Base-by-base conservation (phyloP, 2,329 filamentous ascomycete species). In the Pseudogymnoascus sp. region DNA sequence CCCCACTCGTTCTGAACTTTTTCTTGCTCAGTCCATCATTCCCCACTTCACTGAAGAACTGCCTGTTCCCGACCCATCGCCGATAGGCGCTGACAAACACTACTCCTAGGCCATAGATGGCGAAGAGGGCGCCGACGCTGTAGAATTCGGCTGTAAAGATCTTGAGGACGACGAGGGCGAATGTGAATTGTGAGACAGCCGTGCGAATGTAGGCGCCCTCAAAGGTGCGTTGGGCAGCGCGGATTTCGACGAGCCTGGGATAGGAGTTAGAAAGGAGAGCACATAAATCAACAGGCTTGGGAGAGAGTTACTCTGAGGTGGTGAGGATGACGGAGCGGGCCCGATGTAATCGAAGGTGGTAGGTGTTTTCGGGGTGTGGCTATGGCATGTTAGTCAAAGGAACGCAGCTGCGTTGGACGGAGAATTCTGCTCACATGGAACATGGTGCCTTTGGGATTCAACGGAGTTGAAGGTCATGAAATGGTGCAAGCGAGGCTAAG, bases 131-230 rank as follows among this genome's bases (percentile, higher is more conserved):
- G n/a, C 94, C 94, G 66, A 97, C 96, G 68, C 89, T 86, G 77
- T 97, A 97, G 79, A 99, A 97, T 73, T 97, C 94, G 61, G 87
- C 84, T 7, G 92, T 97, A 78, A 99, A 97, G 75, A 99, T 95
- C 78, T 95, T 96, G 68, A 96, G 85, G 61, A 99, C 90, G 66
- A 99, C 87, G 59, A 99, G 86, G 19, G 93, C 88, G 75, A 99
- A 97, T 63, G 90, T 93, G 78, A 97, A 97, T 72, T 97, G 92
- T 2, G 90, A 91, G 19, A 99, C 84, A 2, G 93, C 92, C 0
- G 94, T 99, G 65, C 94, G 90, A 72, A 97, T 89, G 76, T 97
- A 99, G 21, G 94, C 94, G 21, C 94, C 94, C 76, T 99, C 94
- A 70, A 97, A 99, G 1, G 94, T 99, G 62, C 94, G 86, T 74